Conservation (phyloP, 2,329 filamentous ascomycete species). For the Pyricularia pennisetigena region DNA sequence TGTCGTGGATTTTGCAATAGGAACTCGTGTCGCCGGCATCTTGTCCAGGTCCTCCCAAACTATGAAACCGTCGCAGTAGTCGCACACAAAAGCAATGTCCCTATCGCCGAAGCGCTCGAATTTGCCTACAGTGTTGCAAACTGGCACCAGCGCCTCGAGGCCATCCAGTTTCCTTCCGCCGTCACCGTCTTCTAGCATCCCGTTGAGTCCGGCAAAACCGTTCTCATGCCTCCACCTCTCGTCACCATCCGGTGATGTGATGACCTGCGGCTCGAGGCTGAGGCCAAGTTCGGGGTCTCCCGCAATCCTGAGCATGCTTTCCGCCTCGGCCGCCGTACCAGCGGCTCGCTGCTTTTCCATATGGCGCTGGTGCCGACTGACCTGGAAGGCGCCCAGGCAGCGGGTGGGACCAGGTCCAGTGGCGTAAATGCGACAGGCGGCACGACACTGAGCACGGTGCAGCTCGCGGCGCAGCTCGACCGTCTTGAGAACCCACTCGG, state of each 20-base stretch:
- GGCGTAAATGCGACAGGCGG: conserved; percentile 45
- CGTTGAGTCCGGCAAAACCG: background rate
- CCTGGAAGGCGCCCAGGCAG: conserved; percentile 47
- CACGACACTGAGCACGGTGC: conserved; percentile 48
- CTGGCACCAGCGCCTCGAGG: conserved; percentile 36
- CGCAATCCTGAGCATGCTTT: background rate
- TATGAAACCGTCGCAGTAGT: conserved; percentile 51
- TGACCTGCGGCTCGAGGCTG: background rate
- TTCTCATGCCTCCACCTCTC: background rate
- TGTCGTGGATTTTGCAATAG: conserved; percentile 18
- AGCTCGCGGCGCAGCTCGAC: conserved; percentile 36
- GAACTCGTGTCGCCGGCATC: conserved; percentile 27
- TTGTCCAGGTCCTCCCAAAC: conserved; percentile 46
- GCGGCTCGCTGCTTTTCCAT: conserved; percentile 14
- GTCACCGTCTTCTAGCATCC: background rate
- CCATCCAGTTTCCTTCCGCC: conserved; percentile 8
- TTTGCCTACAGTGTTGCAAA: conserved; percentile 41
- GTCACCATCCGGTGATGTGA: background rate
- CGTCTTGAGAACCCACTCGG: conserved; percentile 45
- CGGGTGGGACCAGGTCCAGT: conserved; percentile 35
- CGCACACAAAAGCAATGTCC: conserved; percentile 49
- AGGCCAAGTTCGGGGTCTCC: background rate
- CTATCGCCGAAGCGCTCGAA: conserved; percentile 45
- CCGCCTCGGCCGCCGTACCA: background rate
- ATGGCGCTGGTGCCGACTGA: conserved; percentile 38